Conservation (phyloP, 345 rosid species). For the Euclidium syriacum region DNA sequence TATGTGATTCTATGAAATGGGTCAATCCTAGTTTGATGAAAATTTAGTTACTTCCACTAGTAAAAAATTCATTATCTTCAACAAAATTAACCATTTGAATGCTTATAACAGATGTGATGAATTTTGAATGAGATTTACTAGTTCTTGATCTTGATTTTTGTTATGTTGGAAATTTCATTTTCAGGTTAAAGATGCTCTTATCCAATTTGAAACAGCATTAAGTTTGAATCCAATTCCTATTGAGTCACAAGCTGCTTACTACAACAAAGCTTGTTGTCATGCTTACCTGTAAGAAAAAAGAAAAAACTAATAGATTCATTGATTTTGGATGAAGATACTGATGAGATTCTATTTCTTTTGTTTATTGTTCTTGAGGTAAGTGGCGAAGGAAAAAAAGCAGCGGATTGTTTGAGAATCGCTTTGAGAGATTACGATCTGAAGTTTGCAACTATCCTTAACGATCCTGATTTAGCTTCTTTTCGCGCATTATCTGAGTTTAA, state of each 20-base stretch:
- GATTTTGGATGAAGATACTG: background rate
- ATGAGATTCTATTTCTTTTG: background rate
- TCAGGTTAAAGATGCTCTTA: constrained; percentile 86
- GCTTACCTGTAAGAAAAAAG: constrained; percentile 72
- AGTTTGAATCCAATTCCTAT: constrained; percentile 61
- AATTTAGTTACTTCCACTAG: background rate
- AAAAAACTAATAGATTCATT: no score
- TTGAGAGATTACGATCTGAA: constrained; percentile 85
- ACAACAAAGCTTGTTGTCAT: constrained; percentile 95
- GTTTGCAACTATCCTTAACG: constrained; percentile 85
- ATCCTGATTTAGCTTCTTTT: constrained; percentile 93
- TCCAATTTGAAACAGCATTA: constrained; percentile 76
- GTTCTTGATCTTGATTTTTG: background rate
- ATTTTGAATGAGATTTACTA: background rate
- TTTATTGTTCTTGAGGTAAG: constrained; percentile 40
- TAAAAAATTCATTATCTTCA: background rate
- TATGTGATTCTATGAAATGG: background rate
- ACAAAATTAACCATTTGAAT: background rate
- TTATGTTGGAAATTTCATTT: constrained; percentile 3
- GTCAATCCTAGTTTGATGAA: background rate
- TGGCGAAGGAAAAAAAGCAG: constrained; percentile 85
- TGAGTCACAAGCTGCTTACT: constrained; percentile 92
- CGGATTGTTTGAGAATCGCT: constrained; percentile 75
- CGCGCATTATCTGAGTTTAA: constrained; percentile 91
- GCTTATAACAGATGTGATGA: background rate